These are phyloP conservation scores for Coprinopsis marcescibilis DNA, from an alignment of 768 basidiomycete species.

Conservation along the genomic window DNA sequence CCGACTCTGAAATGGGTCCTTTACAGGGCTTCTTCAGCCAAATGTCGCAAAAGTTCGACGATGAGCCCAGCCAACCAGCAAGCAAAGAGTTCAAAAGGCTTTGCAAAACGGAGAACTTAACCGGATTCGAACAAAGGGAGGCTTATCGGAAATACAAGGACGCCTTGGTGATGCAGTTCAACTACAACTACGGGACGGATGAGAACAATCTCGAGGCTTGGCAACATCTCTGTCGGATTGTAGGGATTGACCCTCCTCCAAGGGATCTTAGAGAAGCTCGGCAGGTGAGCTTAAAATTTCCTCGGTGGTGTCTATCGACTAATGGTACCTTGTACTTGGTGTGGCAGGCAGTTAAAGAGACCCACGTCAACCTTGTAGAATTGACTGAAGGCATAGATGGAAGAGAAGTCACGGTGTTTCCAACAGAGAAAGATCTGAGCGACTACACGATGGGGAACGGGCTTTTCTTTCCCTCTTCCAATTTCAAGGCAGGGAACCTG, in stretches of 20 bases:
- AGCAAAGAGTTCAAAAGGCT: too few relatives aligned
- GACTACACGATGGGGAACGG: conserved; percentile 18
- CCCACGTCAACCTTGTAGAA: conserved; percentile 31
- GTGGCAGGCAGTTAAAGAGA: conserved; percentile 11
- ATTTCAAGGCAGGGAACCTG: conserved; percentile 22
- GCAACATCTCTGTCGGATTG: not conserved
- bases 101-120: too few relatives aligned
- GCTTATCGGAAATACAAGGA: conserved; percentile 4
- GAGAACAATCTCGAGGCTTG: conserved; percentile 7
- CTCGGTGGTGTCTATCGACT: not conserved
- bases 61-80: too few relatives aligned
- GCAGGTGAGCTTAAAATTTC: not conserved
- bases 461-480: conserved; percentile 23
- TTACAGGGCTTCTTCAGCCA: too few relatives aligned
- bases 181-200: conserved; percentile 3
- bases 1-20: too few relatives aligned
- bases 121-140: not conserved
- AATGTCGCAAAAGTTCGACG: too few relatives aligned
- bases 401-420: conserved; percentile 15
- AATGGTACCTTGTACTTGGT: not conserved
- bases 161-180: conserved; percentile 6
- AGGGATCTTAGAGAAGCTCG: conserved; percentile 1
- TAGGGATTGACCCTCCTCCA: not conserved
- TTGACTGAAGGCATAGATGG: conserved; percentile 5
- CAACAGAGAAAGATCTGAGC: conserved; percentile 19